Conservation (phyloP, 129 eudicot species). For the Gnaphalium uliginosum region DNA sequence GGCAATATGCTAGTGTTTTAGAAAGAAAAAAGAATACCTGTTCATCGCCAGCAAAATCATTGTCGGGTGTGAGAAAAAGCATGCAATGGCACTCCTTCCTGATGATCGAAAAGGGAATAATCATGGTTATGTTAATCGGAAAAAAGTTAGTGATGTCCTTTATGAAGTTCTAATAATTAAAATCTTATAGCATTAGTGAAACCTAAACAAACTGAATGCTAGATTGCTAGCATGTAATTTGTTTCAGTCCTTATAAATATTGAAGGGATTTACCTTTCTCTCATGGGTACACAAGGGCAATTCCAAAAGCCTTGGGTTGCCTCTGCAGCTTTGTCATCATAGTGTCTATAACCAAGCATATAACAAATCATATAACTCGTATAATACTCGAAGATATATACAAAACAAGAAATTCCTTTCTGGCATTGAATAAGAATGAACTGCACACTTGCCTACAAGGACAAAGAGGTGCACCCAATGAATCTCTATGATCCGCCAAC, state of each 20-base stretch:
- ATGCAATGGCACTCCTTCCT: conserved; percentile 97
- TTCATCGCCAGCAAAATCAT: conserved; percentile 94
- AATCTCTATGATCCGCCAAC: conserved; percentile 77
- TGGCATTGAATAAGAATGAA: neutral
- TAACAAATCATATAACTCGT: conserved; percentile 6
- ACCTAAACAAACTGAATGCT: neutral
- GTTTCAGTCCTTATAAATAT: neutral
- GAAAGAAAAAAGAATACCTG: conserved; percentile 47
- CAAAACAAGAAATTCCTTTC: too few species aligned
- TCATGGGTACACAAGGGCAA: conserved; percentile 99
- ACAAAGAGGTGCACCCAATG: conserved; percentile 85
- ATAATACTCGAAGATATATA: neutral
- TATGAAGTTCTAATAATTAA: neutral
- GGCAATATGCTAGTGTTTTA: too few species aligned
- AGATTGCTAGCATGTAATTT: neutral
- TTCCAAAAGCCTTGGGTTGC: conserved; percentile 92
- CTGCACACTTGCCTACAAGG: conserved; percentile 57
- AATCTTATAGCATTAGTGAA: neutral
- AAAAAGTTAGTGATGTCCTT: neutral
- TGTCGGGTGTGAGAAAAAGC: conserved; percentile 93
- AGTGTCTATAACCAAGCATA: conserved; percentile 55
- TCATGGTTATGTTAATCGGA: neutral
- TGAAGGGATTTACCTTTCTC: conserved; percentile 65
- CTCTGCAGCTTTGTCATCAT: conserved; percentile 86
- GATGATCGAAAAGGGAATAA: conserved; percentile 18